Evolutionary conservation across 2,329 filamentous ascomycete genomes (phyloP).

Genomic region (Ophiocordyceps camponoti-leonardi): DNA sequence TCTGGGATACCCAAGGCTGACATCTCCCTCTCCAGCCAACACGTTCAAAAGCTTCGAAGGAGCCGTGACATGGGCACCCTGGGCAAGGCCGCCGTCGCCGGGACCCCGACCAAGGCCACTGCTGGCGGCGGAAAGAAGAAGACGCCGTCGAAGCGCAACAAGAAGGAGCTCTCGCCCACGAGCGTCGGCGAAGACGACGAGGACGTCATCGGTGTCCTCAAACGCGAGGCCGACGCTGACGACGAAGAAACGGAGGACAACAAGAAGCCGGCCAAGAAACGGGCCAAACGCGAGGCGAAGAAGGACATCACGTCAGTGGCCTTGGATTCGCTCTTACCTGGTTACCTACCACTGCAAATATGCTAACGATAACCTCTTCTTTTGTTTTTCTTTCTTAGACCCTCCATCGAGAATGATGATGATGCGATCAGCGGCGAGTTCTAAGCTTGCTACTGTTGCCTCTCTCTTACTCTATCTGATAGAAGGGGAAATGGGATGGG

Average conservation of each 20-base stretch:
- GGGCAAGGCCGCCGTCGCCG: conserved; percentile 5
- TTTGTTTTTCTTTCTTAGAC: too few relatives aligned
- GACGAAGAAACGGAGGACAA: not conserved
- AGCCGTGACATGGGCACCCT: conserved; percentile 12
- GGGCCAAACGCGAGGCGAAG: conserved; percentile 2
- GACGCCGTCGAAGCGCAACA: not conserved
- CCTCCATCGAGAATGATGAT: not conserved
- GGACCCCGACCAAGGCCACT: conserved; percentile 3
- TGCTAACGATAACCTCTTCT: too few relatives aligned
- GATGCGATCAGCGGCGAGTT: not conserved
- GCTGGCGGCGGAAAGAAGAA: not conserved
- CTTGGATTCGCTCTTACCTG: too few relatives aligned
- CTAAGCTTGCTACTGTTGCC: not conserved
- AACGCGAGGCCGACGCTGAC: conserved; percentile 8
- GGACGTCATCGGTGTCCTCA: conserved; percentile 7
- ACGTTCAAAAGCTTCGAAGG: conserved; percentile 26
- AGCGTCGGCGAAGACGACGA: conserved; percentile 8
- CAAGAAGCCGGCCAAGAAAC: conserved; percentile 7
- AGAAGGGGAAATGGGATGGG: too few relatives aligned
- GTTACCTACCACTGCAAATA: too few relatives aligned
- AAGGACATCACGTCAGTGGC: not conserved
- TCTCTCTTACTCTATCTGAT: too few relatives aligned
- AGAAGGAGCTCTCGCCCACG: conserved; percentile 4
- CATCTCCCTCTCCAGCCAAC: conserved; percentile 19
- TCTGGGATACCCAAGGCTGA: too few relatives aligned